Evolutionary conservation across 495 filamentous ascomycete species (phyloP).

Genomic region (Neurospora discreta): DNA sequence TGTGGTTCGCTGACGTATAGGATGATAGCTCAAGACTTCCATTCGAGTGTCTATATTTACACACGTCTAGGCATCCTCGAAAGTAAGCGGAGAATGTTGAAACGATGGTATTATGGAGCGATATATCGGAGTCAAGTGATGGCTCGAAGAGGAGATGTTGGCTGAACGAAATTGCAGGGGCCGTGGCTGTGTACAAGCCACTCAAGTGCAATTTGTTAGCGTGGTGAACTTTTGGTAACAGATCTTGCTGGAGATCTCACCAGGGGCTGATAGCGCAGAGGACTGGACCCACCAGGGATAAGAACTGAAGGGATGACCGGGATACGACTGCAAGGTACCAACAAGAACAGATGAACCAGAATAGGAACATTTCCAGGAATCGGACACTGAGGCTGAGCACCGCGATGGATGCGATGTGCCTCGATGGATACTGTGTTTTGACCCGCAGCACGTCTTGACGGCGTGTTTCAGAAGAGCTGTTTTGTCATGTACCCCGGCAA

Average conservation of each 20-base stretch:
- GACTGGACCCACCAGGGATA: not conserved
- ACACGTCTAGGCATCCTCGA: not conserved
- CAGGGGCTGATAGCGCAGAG: not conserved
- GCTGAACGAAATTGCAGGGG: not conserved
- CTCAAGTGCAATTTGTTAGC: not conserved
- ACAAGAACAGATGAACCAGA: not conserved
- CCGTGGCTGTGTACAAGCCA: not conserved
- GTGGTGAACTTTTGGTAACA: not conserved
- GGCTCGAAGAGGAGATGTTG: not conserved
- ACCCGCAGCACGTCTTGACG: not conserved
- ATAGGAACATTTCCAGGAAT: not conserved
- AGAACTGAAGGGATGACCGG: not conserved
- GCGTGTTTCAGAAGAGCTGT: not conserved
- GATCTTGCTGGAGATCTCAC: not conserved
- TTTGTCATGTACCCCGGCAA: not conserved
- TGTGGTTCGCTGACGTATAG: not conserved
- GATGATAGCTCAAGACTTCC: not conserved
- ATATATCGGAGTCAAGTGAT: not conserved
- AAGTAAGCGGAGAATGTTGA: not conserved
- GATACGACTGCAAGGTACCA: not conserved
- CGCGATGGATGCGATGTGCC: not conserved
- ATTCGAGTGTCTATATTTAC: not conserved
- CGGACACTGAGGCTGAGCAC: not conserved
- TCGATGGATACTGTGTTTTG: not conserved
- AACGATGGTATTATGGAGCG: not conserved